Evolutionary conservation across 495 filamentous ascomycete genomes (phyloP).

Genomic region (Aspergillus sclerotioniger): DNA sequence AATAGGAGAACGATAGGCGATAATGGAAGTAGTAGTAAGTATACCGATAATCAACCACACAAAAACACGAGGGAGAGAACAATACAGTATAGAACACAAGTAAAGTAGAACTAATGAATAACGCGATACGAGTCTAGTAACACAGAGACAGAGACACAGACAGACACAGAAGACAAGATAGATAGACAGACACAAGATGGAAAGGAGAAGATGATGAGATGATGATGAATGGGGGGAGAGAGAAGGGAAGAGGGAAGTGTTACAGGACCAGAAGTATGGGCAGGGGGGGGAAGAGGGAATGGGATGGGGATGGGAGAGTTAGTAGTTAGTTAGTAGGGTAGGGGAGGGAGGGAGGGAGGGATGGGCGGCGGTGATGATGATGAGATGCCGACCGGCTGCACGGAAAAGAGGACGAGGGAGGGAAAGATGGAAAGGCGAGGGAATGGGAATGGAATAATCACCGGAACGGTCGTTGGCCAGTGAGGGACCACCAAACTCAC

Average conservation of each 20-base stretch:
- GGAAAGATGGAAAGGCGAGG: conserved; percentile 21
- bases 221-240: conserved; percentile 11
- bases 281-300: conserved; percentile 7
- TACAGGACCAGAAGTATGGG: conserved; percentile 13
- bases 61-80: background rate
- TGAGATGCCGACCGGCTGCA: conserved; percentile 7
- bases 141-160: background rate
- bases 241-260: conserved; percentile 15
- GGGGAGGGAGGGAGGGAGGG: too few relatives aligned
- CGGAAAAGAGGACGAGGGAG: conserved; percentile 13
- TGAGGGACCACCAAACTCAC: background rate
- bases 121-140: conserved; percentile 5
- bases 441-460: conserved; percentile 25
- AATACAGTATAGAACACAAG: conserved; percentile 7
- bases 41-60: background rate
- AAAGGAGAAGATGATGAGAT: conserved; percentile 13
- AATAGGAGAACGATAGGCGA: conserved; percentile 6
- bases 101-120: conserved; percentile 7
- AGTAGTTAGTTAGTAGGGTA: too few relatives aligned
- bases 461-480: conserved; percentile 24
- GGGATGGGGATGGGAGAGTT: conserved; percentile 17
- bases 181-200: too few relatives aligned
- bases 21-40: conserved; percentile 4
- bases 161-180: conserved; percentile 2
- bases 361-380: conserved; percentile 12